phyloP scores from a whole-genome alignment of 768 basidiomycete genomes.

The Cyclocybe aegerita region DNA sequence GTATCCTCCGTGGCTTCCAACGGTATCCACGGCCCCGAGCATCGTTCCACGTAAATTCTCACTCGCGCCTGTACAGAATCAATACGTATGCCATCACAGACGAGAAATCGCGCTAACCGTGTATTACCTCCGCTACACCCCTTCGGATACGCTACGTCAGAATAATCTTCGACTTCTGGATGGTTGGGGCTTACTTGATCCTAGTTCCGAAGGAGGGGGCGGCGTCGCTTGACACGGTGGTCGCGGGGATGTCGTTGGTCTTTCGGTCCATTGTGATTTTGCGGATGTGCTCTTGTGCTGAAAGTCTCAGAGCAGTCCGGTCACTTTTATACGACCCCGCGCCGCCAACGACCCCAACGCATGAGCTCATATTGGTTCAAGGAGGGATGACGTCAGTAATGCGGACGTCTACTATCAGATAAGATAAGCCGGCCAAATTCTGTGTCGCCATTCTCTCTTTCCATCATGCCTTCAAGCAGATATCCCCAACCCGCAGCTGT shows the following conservation, averaged over 20 bases:
- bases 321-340: not conserved
- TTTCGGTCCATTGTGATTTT: slow-evolving; percentile 4
- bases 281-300: not conserved
- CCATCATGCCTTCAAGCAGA: not conserved
- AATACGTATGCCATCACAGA: not conserved
- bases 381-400: no score
- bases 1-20: slow-evolving; percentile 21
- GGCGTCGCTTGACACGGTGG: not conserved
- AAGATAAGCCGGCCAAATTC: no score
- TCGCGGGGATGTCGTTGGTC: not conserved
- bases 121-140: slow-evolving; percentile 33
- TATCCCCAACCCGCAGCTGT: not conserved
- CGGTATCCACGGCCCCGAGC: slow-evolving; percentile 37
- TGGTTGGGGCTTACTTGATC: slow-evolving; percentile 20
- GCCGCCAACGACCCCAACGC: no score
- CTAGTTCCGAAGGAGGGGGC: slow-evolving; percentile 18
- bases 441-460: not conserved
- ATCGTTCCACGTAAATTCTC: slow-evolving; percentile 45
- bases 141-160: slow-evolving; percentile 11
- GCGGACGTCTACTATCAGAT: no score
- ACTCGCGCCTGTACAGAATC: slow-evolving; percentile 32
- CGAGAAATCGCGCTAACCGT: slow-evolving; percentile 24
- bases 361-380: no score
- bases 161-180: not conserved
- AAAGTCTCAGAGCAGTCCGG: not conserved